These are phyloP conservation scores for Cystoderma amianthinum DNA, from an alignment of 768 basidiomycete genomes.

Conservation along the genomic window DNA sequence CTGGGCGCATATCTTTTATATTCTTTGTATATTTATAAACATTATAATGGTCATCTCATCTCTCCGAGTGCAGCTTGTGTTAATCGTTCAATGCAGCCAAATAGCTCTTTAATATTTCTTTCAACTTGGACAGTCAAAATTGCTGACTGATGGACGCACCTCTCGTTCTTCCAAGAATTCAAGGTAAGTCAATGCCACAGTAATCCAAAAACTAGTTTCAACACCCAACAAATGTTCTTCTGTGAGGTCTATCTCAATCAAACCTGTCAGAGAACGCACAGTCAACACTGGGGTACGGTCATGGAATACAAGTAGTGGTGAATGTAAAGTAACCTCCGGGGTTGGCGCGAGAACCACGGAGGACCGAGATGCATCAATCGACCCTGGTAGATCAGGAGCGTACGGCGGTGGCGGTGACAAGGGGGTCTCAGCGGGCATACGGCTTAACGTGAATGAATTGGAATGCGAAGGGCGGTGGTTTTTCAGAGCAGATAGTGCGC, in stretches of 20 bases:
- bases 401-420: constrained; percentile 31
- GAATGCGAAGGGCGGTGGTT: constrained; percentile 49
- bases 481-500: constrained; percentile 41
- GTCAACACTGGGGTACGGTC: constrained; percentile 67
- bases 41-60: too few relatives aligned
- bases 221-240: constrained; percentile 58
- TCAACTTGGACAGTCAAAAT: not conserved
- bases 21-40: too few relatives aligned
- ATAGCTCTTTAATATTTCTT: constrained; percentile 37
- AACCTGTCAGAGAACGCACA: constrained; percentile 48
- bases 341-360: constrained; percentile 11
- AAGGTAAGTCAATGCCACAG: constrained; percentile 65
- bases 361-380: constrained; percentile 7
- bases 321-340: constrained; percentile 21
- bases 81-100: constrained; percentile 45
- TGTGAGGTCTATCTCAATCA: constrained; percentile 54
- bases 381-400: constrained; percentile 13
- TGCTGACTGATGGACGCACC: too few relatives aligned
- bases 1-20: too few relatives aligned
- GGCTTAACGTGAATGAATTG: constrained; percentile 53
- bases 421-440: constrained; percentile 19
- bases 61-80: constrained; percentile 1
- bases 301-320: constrained; percentile 52
- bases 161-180: constrained; percentile 76
- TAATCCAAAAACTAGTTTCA: constrained; percentile 73